Conservation (phyloP, 179 eudicot genomes). For the Pouteria campechiana region DNA sequence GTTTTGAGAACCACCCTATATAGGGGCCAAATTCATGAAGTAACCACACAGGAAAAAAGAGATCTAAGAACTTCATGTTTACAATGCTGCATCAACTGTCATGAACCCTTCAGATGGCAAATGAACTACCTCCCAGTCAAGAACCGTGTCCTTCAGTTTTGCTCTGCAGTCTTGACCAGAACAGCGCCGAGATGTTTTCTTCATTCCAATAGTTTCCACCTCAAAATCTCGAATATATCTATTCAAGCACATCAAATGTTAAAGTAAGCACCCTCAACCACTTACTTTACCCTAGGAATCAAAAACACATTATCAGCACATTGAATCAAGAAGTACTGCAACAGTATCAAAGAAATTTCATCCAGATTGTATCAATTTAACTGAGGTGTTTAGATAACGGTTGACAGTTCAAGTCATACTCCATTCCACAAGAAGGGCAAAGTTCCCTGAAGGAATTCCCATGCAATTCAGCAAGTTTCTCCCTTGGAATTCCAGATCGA, state of each 20-base stretch:
- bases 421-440: constrained; percentile 81
- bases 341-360: background rate
- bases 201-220: constrained; percentile 89
- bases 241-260: constrained; percentile 7
- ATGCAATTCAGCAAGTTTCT: constrained; percentile 86
- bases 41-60: too few relatives aligned
- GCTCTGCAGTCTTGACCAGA: constrained; percentile 45
- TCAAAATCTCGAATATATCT: constrained; percentile 95
- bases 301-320: background rate
- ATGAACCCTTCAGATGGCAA: too few relatives aligned
- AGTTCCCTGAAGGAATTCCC: constrained; percentile 89
- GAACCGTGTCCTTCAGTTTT: constrained; percentile 83
- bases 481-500: constrained; percentile 87
- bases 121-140: constrained; percentile 91
- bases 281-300: too few relatives aligned
- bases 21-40: too few relatives aligned
- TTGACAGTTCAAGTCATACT: constrained; percentile 44
- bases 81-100: too few relatives aligned
- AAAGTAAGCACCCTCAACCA: too few relatives aligned
- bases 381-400: background rate
- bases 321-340: background rate
- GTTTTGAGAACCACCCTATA: too few relatives aligned
- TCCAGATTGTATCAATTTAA: too few relatives aligned
- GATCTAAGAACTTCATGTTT: too few relatives aligned
- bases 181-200: constrained; percentile 81